A percentile compares a stretch with the other conserved stretches of the same genome.
These are phyloP conservation scores for Termitomyces sp. DNA, from an alignment of 768 basidiomycete genomes.

Conservation along the genomic window DNA sequence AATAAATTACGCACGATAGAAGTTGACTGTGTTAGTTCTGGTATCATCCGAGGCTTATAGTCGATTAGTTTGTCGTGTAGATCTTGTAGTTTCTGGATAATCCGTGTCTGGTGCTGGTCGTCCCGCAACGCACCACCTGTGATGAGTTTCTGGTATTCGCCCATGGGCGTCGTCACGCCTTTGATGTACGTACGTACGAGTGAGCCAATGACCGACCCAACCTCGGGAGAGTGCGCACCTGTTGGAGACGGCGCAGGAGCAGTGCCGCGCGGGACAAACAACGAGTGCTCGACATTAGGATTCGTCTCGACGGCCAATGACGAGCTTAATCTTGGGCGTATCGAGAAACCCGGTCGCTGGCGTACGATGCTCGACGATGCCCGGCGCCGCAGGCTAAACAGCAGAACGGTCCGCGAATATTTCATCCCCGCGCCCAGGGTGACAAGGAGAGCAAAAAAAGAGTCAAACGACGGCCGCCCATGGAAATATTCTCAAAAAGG, in stretches of 20 bases:
- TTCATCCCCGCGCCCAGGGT: constrained; percentile 20
- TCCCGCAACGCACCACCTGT: constrained; percentile 50
- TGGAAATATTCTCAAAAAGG: neutral
- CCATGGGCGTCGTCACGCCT: constrained; percentile 34
- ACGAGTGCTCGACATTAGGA: constrained; percentile 19
- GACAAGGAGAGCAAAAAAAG: too few species aligned
- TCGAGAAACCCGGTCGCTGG: constrained; percentile 9
- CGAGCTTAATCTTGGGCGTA: constrained; percentile 25
- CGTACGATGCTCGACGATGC: constrained; percentile 14
- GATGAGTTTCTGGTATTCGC: constrained; percentile 42
- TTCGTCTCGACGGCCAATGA: constrained; percentile 27
- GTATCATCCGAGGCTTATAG: constrained; percentile 69
- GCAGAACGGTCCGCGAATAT: constrained; percentile 23
- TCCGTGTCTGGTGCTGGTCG: constrained; percentile 81
- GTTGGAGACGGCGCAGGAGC: neutral
- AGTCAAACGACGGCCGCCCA: neutral
- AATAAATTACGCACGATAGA: constrained; percentile 31
- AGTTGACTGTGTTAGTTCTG: constrained; percentile 32
- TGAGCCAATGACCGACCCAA: neutral
- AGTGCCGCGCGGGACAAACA: constrained; percentile 13
- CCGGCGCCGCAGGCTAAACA: constrained; percentile 12
- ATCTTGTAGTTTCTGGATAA: constrained; percentile 77
- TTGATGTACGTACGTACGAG: constrained; percentile 21
- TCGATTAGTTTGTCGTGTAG: constrained; percentile 65
- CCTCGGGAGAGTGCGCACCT: neutral